Percentiles rank a stretch among this genome's conserved stretches.
These are phyloP conservation scores for Macrotyloma uniflorum DNA, from an alignment of 306 rosid genomes.

Conservation along the genomic window DNA sequence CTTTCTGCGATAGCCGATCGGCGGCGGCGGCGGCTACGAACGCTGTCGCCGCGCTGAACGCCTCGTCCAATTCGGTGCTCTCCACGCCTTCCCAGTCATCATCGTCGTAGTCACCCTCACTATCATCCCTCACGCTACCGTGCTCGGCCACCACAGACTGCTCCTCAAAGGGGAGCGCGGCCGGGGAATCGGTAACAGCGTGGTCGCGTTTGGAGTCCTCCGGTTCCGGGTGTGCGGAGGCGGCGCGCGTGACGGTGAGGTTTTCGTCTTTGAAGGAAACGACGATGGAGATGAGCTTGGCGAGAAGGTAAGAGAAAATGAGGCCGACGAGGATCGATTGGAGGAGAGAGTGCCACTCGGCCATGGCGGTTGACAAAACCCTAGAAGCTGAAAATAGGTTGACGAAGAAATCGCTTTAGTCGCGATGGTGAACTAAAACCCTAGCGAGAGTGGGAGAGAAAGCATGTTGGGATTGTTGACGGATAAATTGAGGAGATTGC, in stretches of 20 bases:
- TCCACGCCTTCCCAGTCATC: constrained; percentile 99
- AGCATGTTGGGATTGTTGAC: constrained; percentile 8
- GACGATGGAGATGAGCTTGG: constrained; percentile 86
- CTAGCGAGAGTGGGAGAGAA: constrained; percentile 29
- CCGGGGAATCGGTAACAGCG: constrained; percentile 2
- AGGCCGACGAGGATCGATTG: constrained; percentile 83
- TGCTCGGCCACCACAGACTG: constrained; percentile 91
- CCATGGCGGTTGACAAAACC: constrained; percentile 54
- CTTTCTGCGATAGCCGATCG: constrained; percentile 86
- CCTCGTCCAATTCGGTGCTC: constrained; percentile 85
- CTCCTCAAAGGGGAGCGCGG: constrained; percentile 40
- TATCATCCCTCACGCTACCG: constrained; percentile 78
- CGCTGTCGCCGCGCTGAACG: constrained; percentile 90
- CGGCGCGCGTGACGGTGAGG: constrained; percentile 59
- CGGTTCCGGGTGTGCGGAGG: not conserved
- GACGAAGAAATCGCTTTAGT: not conserved
- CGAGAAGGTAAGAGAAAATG: constrained; percentile 93
- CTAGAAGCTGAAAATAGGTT: constrained; percentile 9
- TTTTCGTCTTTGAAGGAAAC: constrained; percentile 88
- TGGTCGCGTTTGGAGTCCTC: not conserved
- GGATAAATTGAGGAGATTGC: constrained; percentile 32
- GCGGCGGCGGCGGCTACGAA: constrained; percentile 91
- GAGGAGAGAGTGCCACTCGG: constrained; percentile 83
- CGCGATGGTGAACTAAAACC: constrained; percentile 27
- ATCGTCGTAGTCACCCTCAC: constrained; percentile 63